Evolutionary conservation across 495 filamentous ascomycete genomes (phyloP).

Genomic region (Saxophila tyrrhenica): DNA sequence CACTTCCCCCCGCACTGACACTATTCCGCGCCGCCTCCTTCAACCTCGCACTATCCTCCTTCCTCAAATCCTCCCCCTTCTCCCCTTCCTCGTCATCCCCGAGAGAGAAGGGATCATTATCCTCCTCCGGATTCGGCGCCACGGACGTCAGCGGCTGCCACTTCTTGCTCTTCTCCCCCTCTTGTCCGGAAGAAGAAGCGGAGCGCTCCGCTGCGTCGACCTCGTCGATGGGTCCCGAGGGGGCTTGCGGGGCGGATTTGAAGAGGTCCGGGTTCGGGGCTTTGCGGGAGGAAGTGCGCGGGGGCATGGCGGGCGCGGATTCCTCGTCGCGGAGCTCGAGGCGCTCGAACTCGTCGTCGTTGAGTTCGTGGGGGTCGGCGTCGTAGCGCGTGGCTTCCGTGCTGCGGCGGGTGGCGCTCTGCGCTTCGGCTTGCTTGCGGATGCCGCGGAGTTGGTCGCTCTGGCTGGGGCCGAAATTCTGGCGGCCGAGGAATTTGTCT

Average conservation of each 20-base stretch:
- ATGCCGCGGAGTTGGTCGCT: slow-evolving; percentile 37
- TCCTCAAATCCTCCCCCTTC: slow-evolving; percentile 51
- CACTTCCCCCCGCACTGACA: slow-evolving; percentile 2
- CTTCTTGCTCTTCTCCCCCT: slow-evolving; percentile 63
- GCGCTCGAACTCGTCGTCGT: slow-evolving; percentile 73
- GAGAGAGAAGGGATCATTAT: slow-evolving; percentile 92
- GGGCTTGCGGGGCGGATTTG: slow-evolving; percentile 54
- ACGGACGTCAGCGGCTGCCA: slow-evolving; percentile 90
- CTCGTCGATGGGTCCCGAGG: slow-evolving; percentile 50
- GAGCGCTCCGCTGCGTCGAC: slow-evolving; percentile 48
- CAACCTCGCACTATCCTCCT: slow-evolving; percentile 56
- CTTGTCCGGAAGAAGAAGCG: too few relatives aligned
- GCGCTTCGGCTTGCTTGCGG: slow-evolving; percentile 44
- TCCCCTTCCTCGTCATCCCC: slow-evolving; percentile 92
- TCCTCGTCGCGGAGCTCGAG: slow-evolving; percentile 72
- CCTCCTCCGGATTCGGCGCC: slow-evolving; percentile 72
- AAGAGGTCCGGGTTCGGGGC: slow-evolving; percentile 70
- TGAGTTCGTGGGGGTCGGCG: slow-evolving; percentile 81
- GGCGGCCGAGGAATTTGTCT: slow-evolving; percentile 32
- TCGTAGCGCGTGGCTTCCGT: slow-evolving; percentile 84
- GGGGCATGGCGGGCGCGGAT: slow-evolving; percentile 12
- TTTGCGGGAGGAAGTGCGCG: slow-evolving; percentile 39
- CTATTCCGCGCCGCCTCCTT: slow-evolving; percentile 31
- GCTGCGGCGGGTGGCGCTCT: slow-evolving; percentile 46
- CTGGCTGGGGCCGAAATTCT: slow-evolving; percentile 31